Evolutionary conservation across 768 basidiomycete genomes (phyloP).

Genomic region (Lanmaoa rubissima): DNA sequence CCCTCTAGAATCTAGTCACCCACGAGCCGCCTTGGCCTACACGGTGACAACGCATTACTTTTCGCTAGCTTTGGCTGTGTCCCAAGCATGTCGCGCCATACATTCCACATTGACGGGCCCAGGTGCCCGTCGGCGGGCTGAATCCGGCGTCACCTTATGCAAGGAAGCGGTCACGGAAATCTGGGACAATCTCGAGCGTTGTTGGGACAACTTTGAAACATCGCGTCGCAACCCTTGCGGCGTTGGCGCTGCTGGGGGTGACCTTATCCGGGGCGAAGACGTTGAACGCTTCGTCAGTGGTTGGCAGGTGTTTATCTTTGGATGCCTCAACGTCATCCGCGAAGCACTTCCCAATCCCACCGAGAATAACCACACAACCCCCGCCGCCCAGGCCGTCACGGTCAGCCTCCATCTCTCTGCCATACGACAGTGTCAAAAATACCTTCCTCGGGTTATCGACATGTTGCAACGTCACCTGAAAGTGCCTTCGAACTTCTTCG

Average conservation of each 20-base stretch:
- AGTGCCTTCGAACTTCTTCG: conserved; percentile 55
- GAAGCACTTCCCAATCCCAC: conserved; percentile 60
- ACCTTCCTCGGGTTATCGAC: conserved; percentile 50
- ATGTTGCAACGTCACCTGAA: conserved; percentile 51
- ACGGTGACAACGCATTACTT: conserved; percentile 58
- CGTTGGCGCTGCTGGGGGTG: conserved; percentile 37
- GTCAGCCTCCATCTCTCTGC: conserved; percentile 49
- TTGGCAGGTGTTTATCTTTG: conserved; percentile 93
- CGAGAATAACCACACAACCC: conserved; percentile 41
- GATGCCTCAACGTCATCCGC: conserved; percentile 86
- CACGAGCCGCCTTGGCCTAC: conserved; percentile 42
- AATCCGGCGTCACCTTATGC: conserved; percentile 54
- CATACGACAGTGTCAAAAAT: conserved; percentile 43
- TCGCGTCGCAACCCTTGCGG: conserved; percentile 48
- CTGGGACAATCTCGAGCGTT: conserved; percentile 81
- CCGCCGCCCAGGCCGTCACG: conserved; percentile 45
- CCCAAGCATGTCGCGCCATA: conserved; percentile 73
- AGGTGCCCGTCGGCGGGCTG: conserved; percentile 59
- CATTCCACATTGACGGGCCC: conserved; percentile 78
- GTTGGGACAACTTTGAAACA: conserved; percentile 81
- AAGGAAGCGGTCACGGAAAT: conserved; percentile 66
- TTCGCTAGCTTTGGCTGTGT: conserved; percentile 70
- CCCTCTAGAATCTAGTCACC: conserved; percentile 25
- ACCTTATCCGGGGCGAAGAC: conserved; percentile 46
- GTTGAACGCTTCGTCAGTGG: conserved; percentile 71